These are phyloP conservation scores for Coffea canephora DNA, from an alignment of 257 asterid species.

Conservation along the genomic window DNA sequence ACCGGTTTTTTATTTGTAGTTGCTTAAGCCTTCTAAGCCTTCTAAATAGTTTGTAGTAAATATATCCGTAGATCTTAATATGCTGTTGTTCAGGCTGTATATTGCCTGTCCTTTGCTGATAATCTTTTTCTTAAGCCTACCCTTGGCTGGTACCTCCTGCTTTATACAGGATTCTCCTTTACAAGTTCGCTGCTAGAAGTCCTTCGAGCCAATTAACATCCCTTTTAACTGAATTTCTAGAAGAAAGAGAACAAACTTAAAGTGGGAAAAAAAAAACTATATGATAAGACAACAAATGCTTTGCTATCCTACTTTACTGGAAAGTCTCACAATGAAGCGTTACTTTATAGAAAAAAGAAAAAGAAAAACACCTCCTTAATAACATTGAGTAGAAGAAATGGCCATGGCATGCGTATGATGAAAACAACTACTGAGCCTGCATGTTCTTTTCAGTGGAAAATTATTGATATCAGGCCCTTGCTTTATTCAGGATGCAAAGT, in stretches of 20 bases:
- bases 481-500: neutral
- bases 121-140: neutral
- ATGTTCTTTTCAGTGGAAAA: neutral
- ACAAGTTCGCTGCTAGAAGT: neutral
- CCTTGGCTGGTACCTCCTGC: neutral
- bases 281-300: neutral
- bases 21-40: neutral
- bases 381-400: neutral
- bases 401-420: neutral
- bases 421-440: neutral
- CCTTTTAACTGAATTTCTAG: neutral
- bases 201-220: neutral
- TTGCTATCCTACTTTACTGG: neutral
- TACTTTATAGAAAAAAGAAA: neutral
- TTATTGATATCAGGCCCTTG: neutral
- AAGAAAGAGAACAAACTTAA: neutral
- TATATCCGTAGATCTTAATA: neutral
- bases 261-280: neutral
- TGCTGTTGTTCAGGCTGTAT: neutral
- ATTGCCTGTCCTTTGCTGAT: neutral
- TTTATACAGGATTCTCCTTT: neutral
- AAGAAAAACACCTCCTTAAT: neutral
- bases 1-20: slow-evolving; percentile 1
- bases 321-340: neutral
- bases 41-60: neutral